These are phyloP conservation scores for Podila clonocystis DNA, from an alignment of 192 early-diverging fungal genomes.

Conservation along the genomic window DNA sequence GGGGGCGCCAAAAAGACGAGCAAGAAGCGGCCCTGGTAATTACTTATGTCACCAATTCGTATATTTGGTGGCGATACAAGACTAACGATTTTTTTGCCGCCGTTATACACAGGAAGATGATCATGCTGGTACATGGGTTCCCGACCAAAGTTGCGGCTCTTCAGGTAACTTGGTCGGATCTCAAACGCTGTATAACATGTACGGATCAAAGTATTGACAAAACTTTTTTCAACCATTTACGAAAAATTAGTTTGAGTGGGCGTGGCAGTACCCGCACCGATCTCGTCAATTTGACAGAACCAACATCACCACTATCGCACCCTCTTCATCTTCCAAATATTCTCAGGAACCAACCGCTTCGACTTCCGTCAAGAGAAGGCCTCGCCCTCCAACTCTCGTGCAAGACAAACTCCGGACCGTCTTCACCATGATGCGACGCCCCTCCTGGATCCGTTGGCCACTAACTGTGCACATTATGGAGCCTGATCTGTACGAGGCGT, in stretches of 20 bases:
- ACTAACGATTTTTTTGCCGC: too few relatives aligned
- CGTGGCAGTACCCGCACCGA: constrained; percentile 42
- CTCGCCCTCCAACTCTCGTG: constrained; percentile 8
- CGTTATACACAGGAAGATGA: constrained; percentile 25
- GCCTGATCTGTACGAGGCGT: neutral
- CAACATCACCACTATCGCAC: neutral
- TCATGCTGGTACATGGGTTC: constrained; percentile 34
- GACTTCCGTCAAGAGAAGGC: neutral
- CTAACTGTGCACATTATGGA: constrained; percentile 37
- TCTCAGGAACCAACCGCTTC: neutral
- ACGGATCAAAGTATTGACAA: neutral
- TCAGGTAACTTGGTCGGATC: constrained; percentile 10
- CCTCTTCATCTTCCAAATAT: neutral
- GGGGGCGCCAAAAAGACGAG: constrained; percentile 36
- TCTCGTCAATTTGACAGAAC: constrained; percentile 37
- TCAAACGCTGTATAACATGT: too few relatives aligned
- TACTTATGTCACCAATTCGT: neutral
- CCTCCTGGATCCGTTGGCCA: constrained; percentile 36
- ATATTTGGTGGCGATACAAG: neutral
- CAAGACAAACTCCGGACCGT: constrained; percentile 14
- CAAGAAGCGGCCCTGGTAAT: constrained; percentile 44
- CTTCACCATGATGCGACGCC: constrained; percentile 18
- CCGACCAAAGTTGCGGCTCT: constrained; percentile 43
- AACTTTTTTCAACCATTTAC: neutral
- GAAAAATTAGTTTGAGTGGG: constrained; percentile 37